phyloP scores from a whole-genome alignment of 2,329 filamentous ascomycete genomes.

The Fusarium armeniacum region DNA sequence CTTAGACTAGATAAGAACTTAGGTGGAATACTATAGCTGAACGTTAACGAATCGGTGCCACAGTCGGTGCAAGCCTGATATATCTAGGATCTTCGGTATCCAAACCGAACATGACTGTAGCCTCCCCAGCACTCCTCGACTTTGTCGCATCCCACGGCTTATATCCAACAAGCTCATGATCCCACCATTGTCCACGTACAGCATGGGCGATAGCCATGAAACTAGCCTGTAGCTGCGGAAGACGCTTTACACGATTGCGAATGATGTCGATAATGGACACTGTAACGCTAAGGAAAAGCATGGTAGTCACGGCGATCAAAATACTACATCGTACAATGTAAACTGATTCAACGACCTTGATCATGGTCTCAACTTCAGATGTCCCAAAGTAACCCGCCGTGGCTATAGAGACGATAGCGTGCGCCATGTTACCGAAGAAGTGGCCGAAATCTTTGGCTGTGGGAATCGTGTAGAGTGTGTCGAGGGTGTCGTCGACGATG shows the following conservation, averaged over 20 bases:
- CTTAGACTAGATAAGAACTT: background rate
- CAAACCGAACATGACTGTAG: conserved; percentile 43
- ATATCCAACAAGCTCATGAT: conserved; percentile 31
- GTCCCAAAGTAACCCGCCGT: conserved; percentile 44
- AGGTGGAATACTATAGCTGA: background rate
- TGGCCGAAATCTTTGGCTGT: conserved; percentile 37
- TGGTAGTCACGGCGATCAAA: conserved; percentile 29
- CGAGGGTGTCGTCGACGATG: conserved; percentile 39
- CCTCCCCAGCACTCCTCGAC: conserved; percentile 8
- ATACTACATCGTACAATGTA: conserved; percentile 43
- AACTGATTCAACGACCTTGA: conserved; percentile 29
- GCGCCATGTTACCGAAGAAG: conserved; percentile 45
- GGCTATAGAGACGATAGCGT: conserved; percentile 40
- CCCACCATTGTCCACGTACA: conserved; percentile 41
- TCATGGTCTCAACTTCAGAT: conserved; percentile 19
- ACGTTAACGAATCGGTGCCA: conserved; percentile 32
- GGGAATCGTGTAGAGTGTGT: conserved; percentile 40
- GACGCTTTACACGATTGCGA: conserved; percentile 27
- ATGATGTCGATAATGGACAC: conserved; percentile 41
- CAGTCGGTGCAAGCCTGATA: conserved; percentile 41
- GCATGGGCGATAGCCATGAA: conserved; percentile 42
- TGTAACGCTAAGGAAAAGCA: conserved; percentile 24
- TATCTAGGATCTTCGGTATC: conserved; percentile 33
- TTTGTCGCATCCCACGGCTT: conserved; percentile 22
- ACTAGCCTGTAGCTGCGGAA: conserved; percentile 39